Conservation (phyloP, 2,329 filamentous ascomycete genomes). For the Grosmannia penicillata region DNA sequence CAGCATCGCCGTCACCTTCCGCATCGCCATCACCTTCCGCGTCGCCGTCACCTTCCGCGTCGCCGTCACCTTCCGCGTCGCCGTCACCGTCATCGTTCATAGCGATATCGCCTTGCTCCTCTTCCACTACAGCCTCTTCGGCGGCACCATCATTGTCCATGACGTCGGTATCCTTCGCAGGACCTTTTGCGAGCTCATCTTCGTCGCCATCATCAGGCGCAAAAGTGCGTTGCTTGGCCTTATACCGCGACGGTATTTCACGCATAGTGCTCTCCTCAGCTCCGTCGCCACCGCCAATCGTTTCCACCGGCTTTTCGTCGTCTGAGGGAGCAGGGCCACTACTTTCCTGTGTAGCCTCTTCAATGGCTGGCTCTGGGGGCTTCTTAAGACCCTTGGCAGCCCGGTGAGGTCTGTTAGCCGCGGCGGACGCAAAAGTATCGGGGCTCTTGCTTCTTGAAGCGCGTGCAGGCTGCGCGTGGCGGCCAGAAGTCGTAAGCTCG, state of each 20-base stretch:
- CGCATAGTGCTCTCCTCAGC: constrained; percentile 3
- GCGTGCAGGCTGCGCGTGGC: constrained; percentile 33
- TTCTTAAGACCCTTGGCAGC: constrained; percentile 35
- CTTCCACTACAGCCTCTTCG: neutral
- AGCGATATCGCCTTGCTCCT: too few species aligned
- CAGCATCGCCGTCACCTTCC: constrained; percentile 6
- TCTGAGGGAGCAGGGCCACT: constrained; percentile 11
- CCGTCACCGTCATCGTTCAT: constrained; percentile 12
- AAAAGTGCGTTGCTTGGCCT: neutral
- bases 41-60: neutral
- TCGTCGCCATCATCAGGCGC: too few species aligned
- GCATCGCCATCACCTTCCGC: constrained; percentile 3
- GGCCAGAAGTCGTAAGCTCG: constrained; percentile 46
- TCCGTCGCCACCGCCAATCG: constrained; percentile 10
- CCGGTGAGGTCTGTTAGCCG: constrained; percentile 25
- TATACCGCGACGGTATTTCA: neutral
- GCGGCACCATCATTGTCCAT: neutral
- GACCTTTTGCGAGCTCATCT: too few species aligned
- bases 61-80: constrained; percentile 1
- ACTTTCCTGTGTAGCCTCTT: constrained; percentile 40
- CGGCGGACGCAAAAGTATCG: constrained; percentile 25
- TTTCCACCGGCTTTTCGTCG: constrained; percentile 21
- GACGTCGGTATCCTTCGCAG: too few species aligned
- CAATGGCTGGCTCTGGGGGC: constrained; percentile 24
- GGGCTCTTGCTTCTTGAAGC: constrained; percentile 41